phyloP scores from a whole-genome alignment of 306 rosid genomes.

The Trifolium repens region DNA sequence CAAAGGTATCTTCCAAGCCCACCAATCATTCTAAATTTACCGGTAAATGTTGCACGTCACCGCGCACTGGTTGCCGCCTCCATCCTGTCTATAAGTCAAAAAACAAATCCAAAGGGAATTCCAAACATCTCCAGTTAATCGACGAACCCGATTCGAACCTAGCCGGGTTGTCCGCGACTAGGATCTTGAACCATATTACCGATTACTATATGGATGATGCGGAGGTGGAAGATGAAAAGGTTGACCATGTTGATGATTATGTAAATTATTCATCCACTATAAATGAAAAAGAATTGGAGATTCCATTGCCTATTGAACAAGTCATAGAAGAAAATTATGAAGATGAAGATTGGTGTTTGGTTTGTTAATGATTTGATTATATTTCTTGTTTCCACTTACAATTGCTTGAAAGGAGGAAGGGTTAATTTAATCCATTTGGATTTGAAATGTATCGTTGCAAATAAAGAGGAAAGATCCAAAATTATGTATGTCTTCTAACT shows the following conservation, averaged over 20 bases:
- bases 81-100: slow-evolving; percentile 65
- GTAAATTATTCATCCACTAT: slow-evolving; percentile 1
- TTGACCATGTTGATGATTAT: slow-evolving; percentile 23
- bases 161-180: slow-evolving; percentile 55
- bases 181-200: slow-evolving; percentile 45
- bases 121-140: slow-evolving; percentile 42
- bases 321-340: slow-evolving; percentile 41
- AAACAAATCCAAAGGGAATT: slow-evolving; percentile 63
- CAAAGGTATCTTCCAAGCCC: slow-evolving; percentile 65
- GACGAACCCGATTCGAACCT: slow-evolving; percentile 35
- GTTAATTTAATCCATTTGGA: neutral
- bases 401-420: neutral
- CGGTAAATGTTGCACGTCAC: slow-evolving; percentile 56
- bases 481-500: neutral
- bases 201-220: slow-evolving; percentile 7
- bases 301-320: slow-evolving; percentile 43
- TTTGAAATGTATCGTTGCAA: neutral
- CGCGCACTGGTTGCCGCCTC: slow-evolving; percentile 56
- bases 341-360: slow-evolving; percentile 66
- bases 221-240: slow-evolving; percentile 28
- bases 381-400: neutral
- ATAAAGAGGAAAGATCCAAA: neutral
- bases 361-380: slow-evolving; percentile 44
- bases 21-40: slow-evolving; percentile 85
- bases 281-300: slow-evolving; percentile 43